Evolutionary conservation across 495 filamentous ascomycete species (phyloP).

Genomic region (Penicillium chermesinum): DNA sequence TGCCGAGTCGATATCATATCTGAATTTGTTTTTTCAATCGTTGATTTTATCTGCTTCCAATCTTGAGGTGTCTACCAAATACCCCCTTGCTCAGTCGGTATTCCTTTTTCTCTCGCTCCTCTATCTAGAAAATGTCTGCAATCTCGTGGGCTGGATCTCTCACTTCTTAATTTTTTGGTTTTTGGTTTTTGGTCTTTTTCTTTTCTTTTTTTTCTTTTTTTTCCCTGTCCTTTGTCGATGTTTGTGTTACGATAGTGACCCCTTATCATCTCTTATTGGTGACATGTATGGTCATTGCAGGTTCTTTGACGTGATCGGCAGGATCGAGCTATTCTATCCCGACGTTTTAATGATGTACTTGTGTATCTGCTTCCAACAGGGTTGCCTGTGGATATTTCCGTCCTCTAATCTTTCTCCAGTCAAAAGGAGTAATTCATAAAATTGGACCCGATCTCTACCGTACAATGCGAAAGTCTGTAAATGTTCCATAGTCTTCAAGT

Average conservation of each 20-base stretch:
- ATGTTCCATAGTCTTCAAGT: too few species aligned
- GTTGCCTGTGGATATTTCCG: slow-evolving; percentile 15
- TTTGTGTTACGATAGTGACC: slow-evolving; percentile 3
- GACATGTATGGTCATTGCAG: not conserved
- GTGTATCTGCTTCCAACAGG: too few species aligned
- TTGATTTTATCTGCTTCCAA: slow-evolving; percentile 4
- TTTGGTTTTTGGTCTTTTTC: slow-evolving; percentile 5
- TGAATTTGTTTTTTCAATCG: slow-evolving; percentile 2
- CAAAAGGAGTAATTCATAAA: too few species aligned
- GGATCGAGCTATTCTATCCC: not conserved
- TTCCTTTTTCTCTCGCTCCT: slow-evolving; percentile 17
- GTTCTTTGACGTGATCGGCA: slow-evolving; percentile 3
- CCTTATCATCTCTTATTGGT: slow-evolving; percentile 1
- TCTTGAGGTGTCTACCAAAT: slow-evolving; percentile 20
- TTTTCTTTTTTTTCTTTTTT: too few species aligned
- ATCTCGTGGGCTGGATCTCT: slow-evolving; percentile 1
- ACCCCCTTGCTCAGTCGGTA: slow-evolving; percentile 35
- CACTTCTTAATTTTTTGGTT: slow-evolving; percentile 5
- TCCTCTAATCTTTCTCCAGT: too few species aligned
- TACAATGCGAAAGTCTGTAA: too few species aligned
- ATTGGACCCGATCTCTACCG: too few species aligned
- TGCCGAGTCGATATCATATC: slow-evolving; percentile 12
- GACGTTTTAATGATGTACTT: slow-evolving; percentile 5
- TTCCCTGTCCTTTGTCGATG: slow-evolving; percentile 3
- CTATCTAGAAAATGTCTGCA: slow-evolving; percentile 2